Evolutionary conservation across 2,329 filamentous ascomycete genomes (phyloP).

Genomic region (Diaporthe sp.): DNA sequence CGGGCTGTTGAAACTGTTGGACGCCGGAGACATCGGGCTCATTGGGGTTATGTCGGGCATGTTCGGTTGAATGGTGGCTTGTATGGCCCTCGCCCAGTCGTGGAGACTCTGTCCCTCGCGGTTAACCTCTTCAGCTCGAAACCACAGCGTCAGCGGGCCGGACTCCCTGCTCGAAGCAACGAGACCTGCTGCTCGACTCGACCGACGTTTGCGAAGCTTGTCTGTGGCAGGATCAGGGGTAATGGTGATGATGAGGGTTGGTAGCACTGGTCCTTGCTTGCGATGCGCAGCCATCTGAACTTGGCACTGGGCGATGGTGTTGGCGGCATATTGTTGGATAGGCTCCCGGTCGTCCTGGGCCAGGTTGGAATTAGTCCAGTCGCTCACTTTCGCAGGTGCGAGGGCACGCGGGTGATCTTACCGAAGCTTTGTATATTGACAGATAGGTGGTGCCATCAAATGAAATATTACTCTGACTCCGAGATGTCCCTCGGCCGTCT

Average conservation of each 20-base stretch:
- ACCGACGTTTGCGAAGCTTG: constrained; percentile 74
- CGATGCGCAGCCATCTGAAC: constrained; percentile 72
- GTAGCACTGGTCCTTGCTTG: constrained; percentile 71
- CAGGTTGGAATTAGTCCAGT: constrained; percentile 40
- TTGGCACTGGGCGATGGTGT: constrained; percentile 68
- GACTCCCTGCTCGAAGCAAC: constrained; percentile 63
- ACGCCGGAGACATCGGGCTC: constrained; percentile 66
- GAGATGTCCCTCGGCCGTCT: constrained; percentile 52
- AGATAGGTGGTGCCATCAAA: constrained; percentile 60
- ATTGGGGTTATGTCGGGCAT: constrained; percentile 58
- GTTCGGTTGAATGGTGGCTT: constrained; percentile 55
- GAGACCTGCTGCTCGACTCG: constrained; percentile 72
- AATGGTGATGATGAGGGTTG: constrained; percentile 71
- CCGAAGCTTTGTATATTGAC: constrained; percentile 64
- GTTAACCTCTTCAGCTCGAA: constrained; percentile 68
- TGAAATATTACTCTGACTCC: constrained; percentile 44
- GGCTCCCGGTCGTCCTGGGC: constrained; percentile 67
- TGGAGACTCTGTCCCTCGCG: constrained; percentile 60
- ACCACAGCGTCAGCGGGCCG: constrained; percentile 65
- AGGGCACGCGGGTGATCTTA: neutral
- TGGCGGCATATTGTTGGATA: constrained; percentile 66
- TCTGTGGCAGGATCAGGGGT: constrained; percentile 65
- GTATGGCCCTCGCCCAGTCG: constrained; percentile 71
- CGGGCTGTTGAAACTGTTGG: constrained; percentile 67
- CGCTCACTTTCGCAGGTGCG: neutral